Evolutionary conservation across 2,329 filamentous ascomycete genomes (phyloP), one percentile per base, ranked within the genome.

Genomic region (Clonostachys byssicola): DNA sequence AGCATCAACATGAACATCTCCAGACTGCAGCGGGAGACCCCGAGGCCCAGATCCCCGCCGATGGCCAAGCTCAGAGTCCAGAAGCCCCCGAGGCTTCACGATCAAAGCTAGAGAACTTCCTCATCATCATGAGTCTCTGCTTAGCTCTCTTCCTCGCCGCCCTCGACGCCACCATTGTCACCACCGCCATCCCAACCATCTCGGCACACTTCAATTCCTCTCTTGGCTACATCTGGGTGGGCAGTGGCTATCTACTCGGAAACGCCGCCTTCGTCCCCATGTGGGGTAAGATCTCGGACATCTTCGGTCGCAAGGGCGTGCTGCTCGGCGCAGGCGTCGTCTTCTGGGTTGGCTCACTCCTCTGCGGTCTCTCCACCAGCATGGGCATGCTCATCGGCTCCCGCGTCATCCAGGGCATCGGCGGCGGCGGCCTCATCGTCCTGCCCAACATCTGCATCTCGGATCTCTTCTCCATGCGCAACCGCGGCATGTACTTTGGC

Each of bases 161-260:
- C 1, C 67, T 81, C 45, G 77, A 81, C 56, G 67, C 74, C 45
- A 86, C 82, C 33, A 85, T 87, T 58, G 72, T 88, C 54, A 77
- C 85, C 12, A 87, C 84, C 0, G 81, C 84, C 6, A 72, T 87
- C 6, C 84, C 85, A 0, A 82, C 81, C 13, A 88, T 89, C 52
- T 74, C 80, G 6, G 65, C 66, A 34, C 73, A 86, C 50, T 79
- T 92, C 51, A 59, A 81, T 41, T 87, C 86, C 6, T 80, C 80
- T 4, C 71, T 78, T 14, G 87, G 86, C 20, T 92, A 91, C 65
- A 79, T 84, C 45, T 92, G 88, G 89, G 84, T 92, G 51, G 88
- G 88, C 13, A 82, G 79, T 36, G 81, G 86, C 4, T 92, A 88
- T 58, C 72, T 90, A 7, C 78, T 92, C 12, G 85, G 83, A 47